Percentiles rank a stretch among this genome's conserved stretches.
Evolutionary conservation across 2,329 filamentous ascomycete genomes (phyloP).

Genomic region (Sarocladium kiliense): DNA sequence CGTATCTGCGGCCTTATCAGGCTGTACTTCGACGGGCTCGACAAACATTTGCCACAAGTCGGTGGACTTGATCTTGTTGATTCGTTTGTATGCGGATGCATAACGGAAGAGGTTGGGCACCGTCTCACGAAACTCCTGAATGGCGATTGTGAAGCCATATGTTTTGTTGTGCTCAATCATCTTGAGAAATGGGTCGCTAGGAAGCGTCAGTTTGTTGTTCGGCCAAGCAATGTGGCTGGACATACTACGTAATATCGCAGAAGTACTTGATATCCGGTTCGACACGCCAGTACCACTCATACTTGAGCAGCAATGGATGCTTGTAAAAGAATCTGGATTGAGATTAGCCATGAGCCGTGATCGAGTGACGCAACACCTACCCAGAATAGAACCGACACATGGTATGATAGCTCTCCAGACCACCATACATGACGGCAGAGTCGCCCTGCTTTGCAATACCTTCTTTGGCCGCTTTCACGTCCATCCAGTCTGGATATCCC

Average conservation of each 20-base stretch:
- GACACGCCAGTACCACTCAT: slow-evolving; percentile 99
- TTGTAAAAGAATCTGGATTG: slow-evolving; percentile 81
- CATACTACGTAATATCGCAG: slow-evolving; percentile 96
- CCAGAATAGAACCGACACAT: slow-evolving; percentile 99
- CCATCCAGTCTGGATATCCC: slow-evolving; percentile 96
- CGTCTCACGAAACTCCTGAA: slow-evolving; percentile 96
- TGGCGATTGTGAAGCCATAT: slow-evolving; percentile 97
- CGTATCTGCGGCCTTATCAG: slow-evolving; percentile 50
- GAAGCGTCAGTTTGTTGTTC: slow-evolving; percentile 10
- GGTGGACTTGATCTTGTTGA: slow-evolving; percentile 83
- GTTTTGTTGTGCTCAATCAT: slow-evolving; percentile 97
- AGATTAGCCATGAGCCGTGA: background rate
- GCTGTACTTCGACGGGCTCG: slow-evolving; percentile 58
- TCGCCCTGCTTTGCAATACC: slow-evolving; percentile 96
- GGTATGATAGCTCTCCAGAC: slow-evolving; percentile 96
- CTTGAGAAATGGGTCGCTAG: slow-evolving; percentile 85
- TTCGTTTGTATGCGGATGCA: slow-evolving; percentile 93
- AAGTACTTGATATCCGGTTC: slow-evolving; percentile 99
- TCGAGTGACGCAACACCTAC: slow-evolving; percentile 41
- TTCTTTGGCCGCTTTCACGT: slow-evolving; percentile 88
- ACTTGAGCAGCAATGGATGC: slow-evolving; percentile 88
- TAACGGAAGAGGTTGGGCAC: slow-evolving; percentile 99
- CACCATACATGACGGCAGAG: slow-evolving; percentile 97
- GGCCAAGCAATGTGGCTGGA: background rate
- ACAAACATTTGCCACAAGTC: slow-evolving; percentile 99